Percentiles rank a stretch among this genome's conserved stretches.
Conservation (phyloP, 164 flowering plant genomes). For the Nelumbo lutea region DNA sequence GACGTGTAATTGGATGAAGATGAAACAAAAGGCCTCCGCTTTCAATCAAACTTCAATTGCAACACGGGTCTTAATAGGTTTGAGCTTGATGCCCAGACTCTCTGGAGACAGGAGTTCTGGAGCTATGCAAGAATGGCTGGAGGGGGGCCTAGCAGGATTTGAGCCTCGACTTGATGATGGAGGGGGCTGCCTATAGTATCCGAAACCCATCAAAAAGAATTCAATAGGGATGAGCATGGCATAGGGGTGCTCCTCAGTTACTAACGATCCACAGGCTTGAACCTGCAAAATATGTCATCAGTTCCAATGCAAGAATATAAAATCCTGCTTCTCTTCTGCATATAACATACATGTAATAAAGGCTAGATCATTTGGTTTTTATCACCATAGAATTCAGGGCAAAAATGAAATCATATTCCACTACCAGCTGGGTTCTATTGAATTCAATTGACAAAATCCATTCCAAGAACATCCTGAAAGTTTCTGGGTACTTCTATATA, state of each 20-base stretch:
- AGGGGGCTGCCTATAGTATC: slow-evolving; percentile 42
- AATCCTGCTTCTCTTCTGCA: no score
- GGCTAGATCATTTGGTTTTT: no score
- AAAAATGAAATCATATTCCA: no score
- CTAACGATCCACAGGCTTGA: slow-evolving; percentile 77
- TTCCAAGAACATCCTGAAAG: no score
- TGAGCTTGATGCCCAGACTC: slow-evolving; percentile 77
- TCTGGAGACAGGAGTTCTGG: slow-evolving; percentile 88
- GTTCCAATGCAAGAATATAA: no score
- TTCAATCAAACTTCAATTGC: slow-evolving; percentile 6
- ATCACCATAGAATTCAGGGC: no score
- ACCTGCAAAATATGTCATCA: slow-evolving; percentile 37
- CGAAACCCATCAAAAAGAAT: slow-evolving; percentile 72
- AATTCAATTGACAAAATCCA: no score
- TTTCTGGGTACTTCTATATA: no score
- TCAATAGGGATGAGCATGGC: slow-evolving; percentile 83
- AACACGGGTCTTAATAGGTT: slow-evolving; percentile 65
- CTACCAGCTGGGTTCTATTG: no score
- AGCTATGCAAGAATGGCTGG: slow-evolving; percentile 53
- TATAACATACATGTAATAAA: no score
- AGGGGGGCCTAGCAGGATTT: slow-evolving; percentile 42
- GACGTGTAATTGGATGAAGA: no score
- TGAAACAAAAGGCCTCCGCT: not conserved
- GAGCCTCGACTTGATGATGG: slow-evolving; percentile 25
- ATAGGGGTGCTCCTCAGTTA: slow-evolving; percentile 92